Conservation (phyloP, 2,329 filamentous ascomycete species). For the Corynespora cassiicola region DNA sequence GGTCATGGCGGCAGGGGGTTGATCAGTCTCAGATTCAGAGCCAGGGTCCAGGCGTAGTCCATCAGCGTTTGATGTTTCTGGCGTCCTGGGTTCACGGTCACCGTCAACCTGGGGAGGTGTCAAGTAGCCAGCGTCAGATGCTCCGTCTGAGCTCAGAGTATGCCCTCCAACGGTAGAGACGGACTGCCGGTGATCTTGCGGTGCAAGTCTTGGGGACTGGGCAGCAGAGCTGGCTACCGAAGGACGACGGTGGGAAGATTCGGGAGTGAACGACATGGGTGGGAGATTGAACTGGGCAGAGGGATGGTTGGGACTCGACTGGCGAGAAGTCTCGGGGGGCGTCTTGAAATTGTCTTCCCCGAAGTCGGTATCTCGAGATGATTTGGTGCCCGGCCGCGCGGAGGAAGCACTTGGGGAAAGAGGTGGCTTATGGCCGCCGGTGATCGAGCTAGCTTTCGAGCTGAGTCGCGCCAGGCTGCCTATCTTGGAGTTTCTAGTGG, state of each 20-base stretch:
- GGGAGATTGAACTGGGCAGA: conserved; percentile 35
- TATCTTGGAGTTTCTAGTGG: conserved; percentile 34
- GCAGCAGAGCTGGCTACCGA: conserved; percentile 41
- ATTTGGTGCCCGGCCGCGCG: conserved; percentile 42
- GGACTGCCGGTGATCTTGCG: conserved; percentile 40
- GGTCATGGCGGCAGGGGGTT: conserved; percentile 28
- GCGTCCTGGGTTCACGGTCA: conserved; percentile 28
- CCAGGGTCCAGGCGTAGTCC: conserved; percentile 28
- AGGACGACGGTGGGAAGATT: conserved; percentile 34
- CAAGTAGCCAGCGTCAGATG: conserved; percentile 39
- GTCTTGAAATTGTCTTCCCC: conserved; percentile 52
- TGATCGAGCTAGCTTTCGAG: conserved; percentile 44
- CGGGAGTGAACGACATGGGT: conserved; percentile 41
- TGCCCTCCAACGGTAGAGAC: conserved; percentile 39
- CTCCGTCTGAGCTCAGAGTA: conserved; percentile 35
- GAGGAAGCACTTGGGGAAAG: conserved; percentile 35
- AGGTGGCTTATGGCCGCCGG: conserved; percentile 36
- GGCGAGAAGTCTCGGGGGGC: conserved; percentile 50
- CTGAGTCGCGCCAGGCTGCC: conserved; percentile 41
- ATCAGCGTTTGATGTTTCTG: conserved; percentile 29
- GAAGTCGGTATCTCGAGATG: conserved; percentile 45
- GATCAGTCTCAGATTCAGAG: conserved; percentile 40
- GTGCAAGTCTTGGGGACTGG: conserved; percentile 41
- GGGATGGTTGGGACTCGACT: conserved; percentile 42
- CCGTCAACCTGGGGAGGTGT: conserved; percentile 40